phyloP scores from a whole-genome alignment of 164 flowering plant genomes.

The Magnolia kwangsiensis region DNA sequence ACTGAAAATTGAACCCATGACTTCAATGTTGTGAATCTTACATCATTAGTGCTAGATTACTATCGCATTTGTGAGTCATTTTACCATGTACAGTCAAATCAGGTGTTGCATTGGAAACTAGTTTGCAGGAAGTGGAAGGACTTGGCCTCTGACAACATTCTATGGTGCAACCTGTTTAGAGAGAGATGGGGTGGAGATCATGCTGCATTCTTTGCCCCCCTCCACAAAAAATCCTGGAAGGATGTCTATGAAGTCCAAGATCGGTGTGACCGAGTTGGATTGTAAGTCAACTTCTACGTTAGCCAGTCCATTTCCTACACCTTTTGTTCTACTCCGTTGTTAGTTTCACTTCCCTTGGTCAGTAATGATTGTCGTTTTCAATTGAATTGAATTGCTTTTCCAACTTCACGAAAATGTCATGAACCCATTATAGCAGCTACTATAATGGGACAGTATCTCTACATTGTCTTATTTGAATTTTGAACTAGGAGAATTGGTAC shows the following conservation, averaged over 20 bases:
- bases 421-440: no score
- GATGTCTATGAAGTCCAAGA: conserved; percentile 63
- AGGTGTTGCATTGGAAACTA: conserved; percentile 21
- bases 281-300: conserved; percentile 35
- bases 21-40: not conserved
- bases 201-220: conserved; percentile 53
- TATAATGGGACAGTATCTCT: no score
- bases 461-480: no score
- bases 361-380: no score
- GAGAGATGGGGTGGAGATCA: conserved; percentile 68
- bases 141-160: conserved; percentile 45
- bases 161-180: conserved; percentile 65
- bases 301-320: not conserved
- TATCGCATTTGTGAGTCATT: not conserved
- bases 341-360: not conserved
- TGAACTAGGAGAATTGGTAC: no score
- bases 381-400: no score
- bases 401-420: no score
- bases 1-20: not conserved
- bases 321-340: not conserved
- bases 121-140: conserved; percentile 81
- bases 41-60: not conserved
- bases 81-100: not conserved
- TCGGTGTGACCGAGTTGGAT: conserved; percentile 71
- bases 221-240: conserved; percentile 58